These are phyloP conservation scores for Evansstolkia leycettana DNA, from an alignment of 495 filamentous ascomycete genomes.

Conservation along the genomic window DNA sequence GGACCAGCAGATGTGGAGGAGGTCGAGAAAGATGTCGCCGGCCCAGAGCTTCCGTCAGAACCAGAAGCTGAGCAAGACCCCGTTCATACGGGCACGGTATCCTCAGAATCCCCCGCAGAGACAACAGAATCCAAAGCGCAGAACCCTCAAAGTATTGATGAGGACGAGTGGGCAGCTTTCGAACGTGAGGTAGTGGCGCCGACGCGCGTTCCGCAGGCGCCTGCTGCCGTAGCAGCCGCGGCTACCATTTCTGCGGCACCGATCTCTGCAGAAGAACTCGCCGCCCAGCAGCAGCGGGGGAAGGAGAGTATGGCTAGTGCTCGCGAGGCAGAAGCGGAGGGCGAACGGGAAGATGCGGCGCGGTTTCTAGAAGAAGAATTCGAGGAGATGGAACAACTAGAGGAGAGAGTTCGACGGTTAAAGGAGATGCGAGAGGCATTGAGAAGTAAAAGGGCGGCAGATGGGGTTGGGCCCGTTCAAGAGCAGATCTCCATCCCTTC, in stretches of 20 bases:
- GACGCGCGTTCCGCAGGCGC: slow-evolving; percentile 20
- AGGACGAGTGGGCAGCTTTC: slow-evolving; percentile 85
- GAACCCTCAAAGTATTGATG: slow-evolving; percentile 41
- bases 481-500: slow-evolving; percentile 1
- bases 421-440: slow-evolving; percentile 57
- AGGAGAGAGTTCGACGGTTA: slow-evolving; percentile 63
- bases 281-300: slow-evolving; percentile 48
- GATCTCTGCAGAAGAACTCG: slow-evolving; percentile 60
- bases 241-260: slow-evolving; percentile 56
- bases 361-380: slow-evolving; percentile 77
- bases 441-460: slow-evolving; percentile 28
- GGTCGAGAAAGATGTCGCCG: slow-evolving; percentile 13
- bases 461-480: slow-evolving; percentile 21
- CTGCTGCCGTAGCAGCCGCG: slow-evolving; percentile 18
- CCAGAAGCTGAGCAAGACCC: slow-evolving; percentile 6
- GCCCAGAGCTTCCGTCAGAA: slow-evolving; percentile 14
- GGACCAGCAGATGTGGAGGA: slow-evolving; percentile 19
- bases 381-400: slow-evolving; percentile 87
- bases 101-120: slow-evolving; percentile 8
- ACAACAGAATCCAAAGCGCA: slow-evolving; percentile 6
- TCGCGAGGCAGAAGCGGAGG: slow-evolving; percentile 56
- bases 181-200: slow-evolving; percentile 69
- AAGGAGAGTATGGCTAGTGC: slow-evolving; percentile 29
- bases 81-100: slow-evolving; percentile 3
- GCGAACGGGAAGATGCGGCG: slow-evolving; percentile 76